phyloP scores from a whole-genome alignment of 176 grass and related monocot genomes.

The Leersia perrieri region DNA sequence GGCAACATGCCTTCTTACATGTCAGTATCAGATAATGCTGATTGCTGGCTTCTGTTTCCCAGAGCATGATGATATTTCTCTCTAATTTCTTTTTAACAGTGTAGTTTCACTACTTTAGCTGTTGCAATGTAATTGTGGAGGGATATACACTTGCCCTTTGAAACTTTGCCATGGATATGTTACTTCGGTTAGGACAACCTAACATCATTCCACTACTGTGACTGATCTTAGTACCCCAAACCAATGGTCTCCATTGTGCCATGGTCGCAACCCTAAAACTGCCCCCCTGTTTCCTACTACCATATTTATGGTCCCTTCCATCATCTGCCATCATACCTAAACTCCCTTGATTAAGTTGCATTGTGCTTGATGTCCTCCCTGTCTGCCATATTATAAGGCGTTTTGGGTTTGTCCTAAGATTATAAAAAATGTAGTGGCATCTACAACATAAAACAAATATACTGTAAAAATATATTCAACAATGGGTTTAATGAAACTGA shows the following conservation, averaged over 20 bases:
- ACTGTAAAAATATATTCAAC: too few relatives aligned
- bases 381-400: too few relatives aligned
- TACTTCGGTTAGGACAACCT: neutral
- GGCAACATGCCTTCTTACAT: neutral
- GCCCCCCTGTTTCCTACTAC: too few relatives aligned
- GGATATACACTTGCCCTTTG: neutral
- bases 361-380: too few relatives aligned
- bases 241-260: neutral
- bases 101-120: neutral
- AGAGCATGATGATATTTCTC: neutral
- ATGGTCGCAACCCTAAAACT: neutral
- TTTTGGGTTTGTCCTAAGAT: too few relatives aligned
- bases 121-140: neutral
- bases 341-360: neutral
- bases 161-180: neutral
- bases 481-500: too few relatives aligned
- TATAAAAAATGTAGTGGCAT: too few relatives aligned
- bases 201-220: neutral
- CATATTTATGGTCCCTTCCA: too few relatives aligned
- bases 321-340: neutral
- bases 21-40: neutral
- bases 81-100: neutral
- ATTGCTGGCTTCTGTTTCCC: neutral
- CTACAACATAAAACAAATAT: too few relatives aligned
- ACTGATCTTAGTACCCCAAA: neutral